Evolutionary conservation across 2,329 filamentous ascomycete genomes (phyloP).

Genomic region (Graphilbum fragrans): DNA sequence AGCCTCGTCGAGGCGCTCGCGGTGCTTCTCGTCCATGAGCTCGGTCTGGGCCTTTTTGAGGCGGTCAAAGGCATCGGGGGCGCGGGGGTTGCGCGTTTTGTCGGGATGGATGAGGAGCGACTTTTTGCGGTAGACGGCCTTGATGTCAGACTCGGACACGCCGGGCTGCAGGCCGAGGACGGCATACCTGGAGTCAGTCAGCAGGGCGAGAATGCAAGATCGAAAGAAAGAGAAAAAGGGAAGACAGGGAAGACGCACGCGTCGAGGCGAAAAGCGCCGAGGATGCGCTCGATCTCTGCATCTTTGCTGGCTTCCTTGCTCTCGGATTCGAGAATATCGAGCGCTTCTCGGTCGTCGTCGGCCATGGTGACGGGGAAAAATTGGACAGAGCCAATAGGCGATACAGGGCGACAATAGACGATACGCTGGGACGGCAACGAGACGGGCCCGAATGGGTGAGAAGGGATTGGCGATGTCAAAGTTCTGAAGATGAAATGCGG

Average conservation of each 20-base stretch:
- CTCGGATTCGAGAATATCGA: slow-evolving; percentile 72
- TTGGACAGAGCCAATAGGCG: no score
- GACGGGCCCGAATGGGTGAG: no score
- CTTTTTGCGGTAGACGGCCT: slow-evolving; percentile 85
- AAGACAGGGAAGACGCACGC: slow-evolving; percentile 26
- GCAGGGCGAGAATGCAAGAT: not conserved
- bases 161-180: slow-evolving; percentile 93
- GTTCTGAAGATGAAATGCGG: no score
- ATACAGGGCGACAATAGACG: no score
- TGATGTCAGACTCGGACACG: slow-evolving; percentile 93
- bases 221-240: not conserved
- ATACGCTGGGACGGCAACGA: no score
- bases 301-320: slow-evolving; percentile 93
- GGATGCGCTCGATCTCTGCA: slow-evolving; percentile 88
- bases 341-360: slow-evolving; percentile 41
- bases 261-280: slow-evolving; percentile 71
- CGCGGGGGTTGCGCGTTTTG: slow-evolving; percentile 83
- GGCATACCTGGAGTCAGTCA: slow-evolving; percentile 51
- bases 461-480: no score
- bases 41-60: slow-evolving; percentile 89
- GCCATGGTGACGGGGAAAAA: slow-evolving; percentile 5
- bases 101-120: slow-evolving; percentile 98
- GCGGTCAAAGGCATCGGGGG: slow-evolving; percentile 91
- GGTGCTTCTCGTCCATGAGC: slow-evolving; percentile 89
- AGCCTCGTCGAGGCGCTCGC: slow-evolving; percentile 76